phyloP scores from a whole-genome alignment of 2,329 filamentous ascomycete species.

The Monosporascus cannonballus region DNA sequence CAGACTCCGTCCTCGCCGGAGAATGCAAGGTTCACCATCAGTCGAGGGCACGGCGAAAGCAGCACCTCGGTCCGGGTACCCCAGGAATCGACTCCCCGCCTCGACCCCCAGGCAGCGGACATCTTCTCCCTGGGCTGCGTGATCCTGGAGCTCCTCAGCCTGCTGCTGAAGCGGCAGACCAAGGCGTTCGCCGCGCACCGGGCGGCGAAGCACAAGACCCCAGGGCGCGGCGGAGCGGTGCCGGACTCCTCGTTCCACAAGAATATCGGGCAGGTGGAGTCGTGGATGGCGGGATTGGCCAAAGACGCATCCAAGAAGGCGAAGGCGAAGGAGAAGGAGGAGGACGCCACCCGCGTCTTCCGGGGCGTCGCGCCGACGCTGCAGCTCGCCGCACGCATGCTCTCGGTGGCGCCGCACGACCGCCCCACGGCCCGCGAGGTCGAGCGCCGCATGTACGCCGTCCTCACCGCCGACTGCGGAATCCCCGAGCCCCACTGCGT shows the following conservation, averaged over 20 bases:
- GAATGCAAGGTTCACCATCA: constrained; percentile 31
- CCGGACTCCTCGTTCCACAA: constrained; percentile 67
- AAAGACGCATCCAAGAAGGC: constrained; percentile 49
- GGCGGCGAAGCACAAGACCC: constrained; percentile 55
- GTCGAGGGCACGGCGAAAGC: constrained; percentile 24
- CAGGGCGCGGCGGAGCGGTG: constrained; percentile 53
- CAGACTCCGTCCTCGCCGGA: constrained; percentile 29
- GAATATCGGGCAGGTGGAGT: constrained; percentile 61
- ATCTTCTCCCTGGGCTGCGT: constrained; percentile 69
- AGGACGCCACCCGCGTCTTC: constrained; percentile 38
- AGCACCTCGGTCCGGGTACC: constrained; percentile 28
- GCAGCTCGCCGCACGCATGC: constrained; percentile 48
- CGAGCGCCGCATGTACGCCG: constrained; percentile 44
- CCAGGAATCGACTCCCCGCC: constrained; percentile 34
- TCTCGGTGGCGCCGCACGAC: constrained; percentile 43
- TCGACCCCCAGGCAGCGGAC: constrained; percentile 56
- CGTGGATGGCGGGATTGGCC: constrained; percentile 59
- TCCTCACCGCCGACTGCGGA: constrained; percentile 42
- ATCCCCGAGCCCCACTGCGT: constrained; percentile 48
- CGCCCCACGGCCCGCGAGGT: constrained; percentile 48
- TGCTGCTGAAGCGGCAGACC: constrained; percentile 61
- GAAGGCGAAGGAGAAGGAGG: background rate
- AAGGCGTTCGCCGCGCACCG: constrained; percentile 62
- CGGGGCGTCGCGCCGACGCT: constrained; percentile 46
- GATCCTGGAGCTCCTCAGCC: constrained; percentile 64